A percentile compares a stretch with the other conserved stretches of the same genome.
Conservation (phyloP, 2,329 filamentous ascomycete genomes). For the Aspergillus clavatus region DNA sequence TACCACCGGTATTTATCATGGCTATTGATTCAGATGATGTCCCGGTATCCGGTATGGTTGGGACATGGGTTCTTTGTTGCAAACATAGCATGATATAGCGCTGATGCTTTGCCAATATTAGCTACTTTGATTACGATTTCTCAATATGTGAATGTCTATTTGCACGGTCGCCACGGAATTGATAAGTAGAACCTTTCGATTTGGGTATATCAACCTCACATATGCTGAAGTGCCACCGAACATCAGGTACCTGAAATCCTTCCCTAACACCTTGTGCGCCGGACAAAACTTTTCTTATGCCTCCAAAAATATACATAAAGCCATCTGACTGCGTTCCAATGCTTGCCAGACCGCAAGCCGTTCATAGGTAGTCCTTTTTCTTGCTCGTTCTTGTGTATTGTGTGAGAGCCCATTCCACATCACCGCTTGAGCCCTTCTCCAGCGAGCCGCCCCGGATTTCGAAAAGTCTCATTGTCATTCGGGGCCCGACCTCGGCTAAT, state of each 20-base stretch:
- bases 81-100: too few species aligned
- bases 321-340: constrained; percentile 9
- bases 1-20: too few species aligned
- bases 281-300: constrained; percentile 20
- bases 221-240: constrained; percentile 14
- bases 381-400: constrained; percentile 89
- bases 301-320: constrained; percentile 14
- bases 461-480: constrained; percentile 96
- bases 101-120: too few species aligned
- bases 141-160: too few species aligned
- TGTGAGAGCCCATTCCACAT: constrained; percentile 93
- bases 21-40: too few species aligned
- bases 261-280: constrained; percentile 31
- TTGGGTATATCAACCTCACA: constrained; percentile 23
- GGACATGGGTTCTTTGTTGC: too few species aligned
- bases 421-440: constrained; percentile 83
- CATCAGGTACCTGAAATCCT: constrained; percentile 19
- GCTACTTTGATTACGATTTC: too few species aligned
- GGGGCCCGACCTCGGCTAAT: constrained; percentile 80
- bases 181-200: neutral
- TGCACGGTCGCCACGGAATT: too few species aligned
- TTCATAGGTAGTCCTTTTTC: constrained; percentile 89
- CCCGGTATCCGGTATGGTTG: too few species aligned
- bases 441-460: constrained; percentile 87
- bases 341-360: constrained; percentile 12